These are phyloP conservation scores for Lactifluus volemus DNA, from an alignment of 768 basidiomycete genomes.

Conservation along the genomic window DNA sequence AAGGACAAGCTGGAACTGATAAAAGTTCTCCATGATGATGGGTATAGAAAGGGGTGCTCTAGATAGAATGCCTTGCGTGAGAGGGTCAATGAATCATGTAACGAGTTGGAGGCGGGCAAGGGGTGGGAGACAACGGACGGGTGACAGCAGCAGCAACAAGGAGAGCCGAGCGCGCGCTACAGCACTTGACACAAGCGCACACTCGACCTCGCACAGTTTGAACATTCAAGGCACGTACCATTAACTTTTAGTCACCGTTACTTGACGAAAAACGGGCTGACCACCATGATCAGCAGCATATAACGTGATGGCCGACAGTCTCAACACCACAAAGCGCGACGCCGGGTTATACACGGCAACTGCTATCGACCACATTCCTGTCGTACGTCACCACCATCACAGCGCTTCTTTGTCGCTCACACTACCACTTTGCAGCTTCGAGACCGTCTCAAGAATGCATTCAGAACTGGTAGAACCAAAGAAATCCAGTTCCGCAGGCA, in stretches of 20 bases:
- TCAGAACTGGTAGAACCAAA: constrained; percentile 55
- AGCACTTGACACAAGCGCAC: neutral
- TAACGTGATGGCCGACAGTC: neutral
- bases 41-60: neutral
- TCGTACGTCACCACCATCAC: constrained; percentile 7
- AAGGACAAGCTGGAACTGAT: constrained; percentile 25
- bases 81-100: neutral
- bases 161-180: neutral
- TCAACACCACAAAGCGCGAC: neutral
- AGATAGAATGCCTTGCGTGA: neutral
- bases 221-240: neutral
- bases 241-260: neutral
- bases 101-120: neutral
- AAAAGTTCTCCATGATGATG: constrained; percentile 19
- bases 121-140: neutral
- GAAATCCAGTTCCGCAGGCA: constrained; percentile 62
- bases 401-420: neutral
- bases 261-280: neutral
- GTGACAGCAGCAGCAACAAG: neutral
- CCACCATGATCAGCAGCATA: neutral
- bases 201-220: too few species aligned
- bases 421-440: constrained; percentile 38
- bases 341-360: constrained; percentile 6
- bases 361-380: constrained; percentile 23
- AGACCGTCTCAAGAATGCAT: constrained; percentile 44